Evolutionary conservation across 2,329 filamentous ascomycete genomes (phyloP), one percentile per base, ranked within the genome.

Genomic region (Rhynchosporium agropyri): DNA sequence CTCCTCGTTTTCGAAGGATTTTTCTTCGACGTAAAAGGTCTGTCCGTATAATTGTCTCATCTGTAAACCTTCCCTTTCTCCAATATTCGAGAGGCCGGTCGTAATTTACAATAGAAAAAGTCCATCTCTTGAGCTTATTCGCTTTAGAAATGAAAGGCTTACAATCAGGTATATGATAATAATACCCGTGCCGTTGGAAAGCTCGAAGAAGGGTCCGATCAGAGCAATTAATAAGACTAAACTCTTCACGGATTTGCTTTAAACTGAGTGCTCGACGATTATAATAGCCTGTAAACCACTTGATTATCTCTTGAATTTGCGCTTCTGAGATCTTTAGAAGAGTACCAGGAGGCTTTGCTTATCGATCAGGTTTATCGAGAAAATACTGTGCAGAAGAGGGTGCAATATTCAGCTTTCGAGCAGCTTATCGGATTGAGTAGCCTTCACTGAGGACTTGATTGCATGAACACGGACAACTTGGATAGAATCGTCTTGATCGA

Each of bases 101-200:
- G 36, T 26, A 66, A 45, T 66, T 57, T 15, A 3, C 62, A 31
- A 62, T 64, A 15, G 49, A 62, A 31, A 66, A 66, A 5, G 43
- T 66, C 51, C 40, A 66, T 45, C 62, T 46, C n/a, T 62, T 58
- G 5, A 36, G 9, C 9, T 9, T 4, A 36, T 36, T 36, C 9
- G 33, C 33, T 36, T 36, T 36, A 36, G 54, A 65, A 26, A 59
- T 15, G 31, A 54, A 60, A 50, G 61, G 51, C 31, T 65, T 65
- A 40, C 15, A 63, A 55, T 63, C 38, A 48, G 53, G 58, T 3
- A 40, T 36, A 36, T 36, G 33, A 9, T 36, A 36, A 36, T 36
- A 9, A 36, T 36, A 65, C 15, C 56, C 63, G 31, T 56, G 38
- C 3, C 63, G 60, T n/a, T n/a, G 49, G 45, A 65, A 63, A 31